Percentiles rank a stretch among this genome's conserved stretches.
Conservation (phyloP, 192 early-diverging fungal species). For the Gaertneriomyces semiglobifer region DNA sequence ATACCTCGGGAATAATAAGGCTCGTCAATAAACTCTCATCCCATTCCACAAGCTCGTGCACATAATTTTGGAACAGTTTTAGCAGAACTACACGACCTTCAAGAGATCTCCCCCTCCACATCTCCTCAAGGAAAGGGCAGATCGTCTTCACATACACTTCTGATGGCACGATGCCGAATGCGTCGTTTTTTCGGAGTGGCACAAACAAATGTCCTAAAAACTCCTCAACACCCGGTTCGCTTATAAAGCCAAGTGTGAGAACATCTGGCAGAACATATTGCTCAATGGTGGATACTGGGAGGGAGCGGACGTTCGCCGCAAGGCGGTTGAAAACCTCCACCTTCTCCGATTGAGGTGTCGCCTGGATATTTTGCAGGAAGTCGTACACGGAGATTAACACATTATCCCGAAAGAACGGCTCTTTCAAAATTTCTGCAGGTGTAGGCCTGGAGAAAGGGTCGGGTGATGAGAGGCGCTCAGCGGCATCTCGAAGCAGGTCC, state of each 20-base stretch:
- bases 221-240: constrained; percentile 34
- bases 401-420: constrained; percentile 39
- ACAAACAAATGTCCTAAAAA: constrained; percentile 34
- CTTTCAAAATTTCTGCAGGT: constrained; percentile 17
- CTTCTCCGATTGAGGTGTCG: too few species aligned
- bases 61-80: constrained; percentile 18
- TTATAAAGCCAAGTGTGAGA: constrained; percentile 25
- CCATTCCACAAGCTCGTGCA: constrained; percentile 15
- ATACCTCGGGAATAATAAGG: constrained; percentile 22
- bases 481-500: constrained; percentile 26
- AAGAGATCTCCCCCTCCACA: constrained; percentile 7
- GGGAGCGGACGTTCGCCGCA: constrained; percentile 13
- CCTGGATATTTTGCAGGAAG: constrained; percentile 34
- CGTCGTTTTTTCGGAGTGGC: background rate
- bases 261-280: constrained; percentile 38
- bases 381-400: constrained; percentile 31
- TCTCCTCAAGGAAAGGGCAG: constrained; percentile 37
- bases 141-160: constrained; percentile 23
- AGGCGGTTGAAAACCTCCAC: constrained; percentile 18
- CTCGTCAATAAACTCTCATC: constrained; percentile 10
- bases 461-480: constrained; percentile 25
- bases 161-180: constrained; percentile 24
- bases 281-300: constrained; percentile 27
- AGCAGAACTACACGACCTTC: constrained; percentile 20
- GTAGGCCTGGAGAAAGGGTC: constrained; percentile 16